phyloP scores from a whole-genome alignment of 78 protist genomes.

The Isochrysis galbana region DNA sequence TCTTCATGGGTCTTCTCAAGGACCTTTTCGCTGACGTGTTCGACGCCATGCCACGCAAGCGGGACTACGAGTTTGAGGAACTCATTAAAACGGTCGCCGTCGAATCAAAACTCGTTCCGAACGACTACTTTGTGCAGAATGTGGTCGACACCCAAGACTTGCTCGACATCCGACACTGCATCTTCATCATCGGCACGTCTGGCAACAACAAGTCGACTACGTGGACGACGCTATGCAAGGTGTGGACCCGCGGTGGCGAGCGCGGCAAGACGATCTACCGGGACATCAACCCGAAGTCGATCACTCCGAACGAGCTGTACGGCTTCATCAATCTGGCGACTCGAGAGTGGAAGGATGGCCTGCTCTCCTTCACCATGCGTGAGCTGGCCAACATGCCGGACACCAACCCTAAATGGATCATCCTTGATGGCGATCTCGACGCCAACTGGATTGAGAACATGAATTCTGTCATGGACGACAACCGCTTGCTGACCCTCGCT shows the following conservation, averaged over 20 bases:
- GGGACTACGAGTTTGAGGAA: conserved; percentile 52
- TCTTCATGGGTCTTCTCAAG: conserved; percentile 65
- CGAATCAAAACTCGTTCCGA: conserved; percentile 51
- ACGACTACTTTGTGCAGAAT: conserved; percentile 52
- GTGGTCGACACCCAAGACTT: conserved; percentile 70
- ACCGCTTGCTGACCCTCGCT: conserved; percentile 73
- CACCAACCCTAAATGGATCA: conserved; percentile 63
- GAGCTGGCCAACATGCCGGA: conserved; percentile 47
- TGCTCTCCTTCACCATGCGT: conserved; percentile 72
- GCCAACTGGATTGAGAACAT: conserved; percentile 69
- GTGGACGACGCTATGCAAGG: conserved; percentile 51
- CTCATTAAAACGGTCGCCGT: not conserved
- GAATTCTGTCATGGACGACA: conserved; percentile 74
- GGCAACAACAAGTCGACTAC: conserved; percentile 56
- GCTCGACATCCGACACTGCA: conserved; percentile 64
- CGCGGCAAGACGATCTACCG: conserved; percentile 27
- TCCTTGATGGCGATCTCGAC: conserved; percentile 76
- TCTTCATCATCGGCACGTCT: conserved; percentile 65
- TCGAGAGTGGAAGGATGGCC: conserved; percentile 74
- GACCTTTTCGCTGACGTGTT: conserved; percentile 60
- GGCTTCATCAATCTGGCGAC: conserved; percentile 58
- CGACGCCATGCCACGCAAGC: conserved; percentile 57
- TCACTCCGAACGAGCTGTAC: conserved; percentile 64
- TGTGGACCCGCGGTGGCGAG: conserved; percentile 7
- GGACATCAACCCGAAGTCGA: conserved; percentile 71